Percentiles rank a stretch among this genome's conserved stretches.
phyloP scores from a whole-genome alignment of 768 basidiomycete genomes.

The Rhodotorula paludigena region DNA sequence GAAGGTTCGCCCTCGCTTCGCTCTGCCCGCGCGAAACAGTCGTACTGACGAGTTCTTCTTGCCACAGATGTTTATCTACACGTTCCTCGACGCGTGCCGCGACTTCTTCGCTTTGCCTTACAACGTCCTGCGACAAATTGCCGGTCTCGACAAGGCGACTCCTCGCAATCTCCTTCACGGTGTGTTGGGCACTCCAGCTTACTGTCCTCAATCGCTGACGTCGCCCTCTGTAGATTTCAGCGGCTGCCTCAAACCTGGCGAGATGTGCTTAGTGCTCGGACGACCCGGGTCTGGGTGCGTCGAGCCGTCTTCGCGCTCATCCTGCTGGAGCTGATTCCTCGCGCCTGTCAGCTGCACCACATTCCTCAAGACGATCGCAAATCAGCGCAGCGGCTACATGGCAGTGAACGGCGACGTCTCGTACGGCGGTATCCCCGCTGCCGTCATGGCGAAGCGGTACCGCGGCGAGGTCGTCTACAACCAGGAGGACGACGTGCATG shows the following conservation, averaged over 20 bases:
- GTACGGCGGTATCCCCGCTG: constrained; percentile 69
- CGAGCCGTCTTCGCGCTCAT: no score
- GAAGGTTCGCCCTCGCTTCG: constrained; percentile 43
- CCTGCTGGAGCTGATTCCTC: constrained; percentile 49
- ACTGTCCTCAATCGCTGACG: constrained; percentile 52
- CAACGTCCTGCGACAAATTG: constrained; percentile 51
- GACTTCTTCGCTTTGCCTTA: constrained; percentile 59
- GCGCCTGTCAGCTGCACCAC: constrained; percentile 62
- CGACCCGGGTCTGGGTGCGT: constrained; percentile 31
- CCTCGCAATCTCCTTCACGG: constrained; percentile 55
- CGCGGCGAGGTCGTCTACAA: constrained; percentile 46
- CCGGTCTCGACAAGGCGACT: constrained; percentile 54
- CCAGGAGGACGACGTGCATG: constrained; percentile 75
- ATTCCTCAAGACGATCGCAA: constrained; percentile 73
- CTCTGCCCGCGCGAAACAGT: neutral
- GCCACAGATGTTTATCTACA: constrained; percentile 42
- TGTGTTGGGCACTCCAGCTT: constrained; percentile 45
- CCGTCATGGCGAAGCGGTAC: constrained; percentile 54
- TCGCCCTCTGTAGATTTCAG: constrained; percentile 54
- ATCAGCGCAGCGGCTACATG: constrained; percentile 66
- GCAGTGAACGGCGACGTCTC: constrained; percentile 64
- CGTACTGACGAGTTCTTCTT: neutral
- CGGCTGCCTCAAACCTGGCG: constrained; percentile 59
- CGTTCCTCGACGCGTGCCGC: constrained; percentile 50
- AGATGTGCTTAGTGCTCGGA: constrained; percentile 62